phyloP scores from a whole-genome alignment of 2,329 filamentous ascomycete genomes.

The Xylaria sp. region DNA sequence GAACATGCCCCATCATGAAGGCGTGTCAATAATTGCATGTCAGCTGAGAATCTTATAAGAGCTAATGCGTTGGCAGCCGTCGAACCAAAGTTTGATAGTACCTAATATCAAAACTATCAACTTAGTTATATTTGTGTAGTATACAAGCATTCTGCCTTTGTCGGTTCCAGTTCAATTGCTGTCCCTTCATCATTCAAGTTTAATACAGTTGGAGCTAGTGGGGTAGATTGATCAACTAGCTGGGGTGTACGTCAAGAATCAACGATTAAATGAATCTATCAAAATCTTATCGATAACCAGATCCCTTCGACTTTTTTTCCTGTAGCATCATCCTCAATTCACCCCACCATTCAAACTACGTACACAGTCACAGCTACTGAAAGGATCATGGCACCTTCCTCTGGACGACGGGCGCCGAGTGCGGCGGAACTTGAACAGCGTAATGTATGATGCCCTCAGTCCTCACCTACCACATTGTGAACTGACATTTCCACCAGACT shows the following conservation, averaged over 20 bases:
- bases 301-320: constrained; percentile 41
- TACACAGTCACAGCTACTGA: constrained; percentile 9
- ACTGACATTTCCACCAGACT: constrained; percentile 63
- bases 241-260: constrained; percentile 20
- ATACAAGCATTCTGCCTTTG: not conserved
- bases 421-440: constrained; percentile 46
- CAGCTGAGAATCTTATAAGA: not conserved
- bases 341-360: constrained; percentile 42
- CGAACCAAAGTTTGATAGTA: not conserved
- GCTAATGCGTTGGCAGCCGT: not conserved
- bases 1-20: not conserved
- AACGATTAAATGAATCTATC: no score
- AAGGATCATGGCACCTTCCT: constrained; percentile 49
- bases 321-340: constrained; percentile 33
- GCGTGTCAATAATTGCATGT: no score
- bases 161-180: not conserved
- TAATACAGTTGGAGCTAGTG: constrained; percentile 30
- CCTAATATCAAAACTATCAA: not conserved
- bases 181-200: not conserved
- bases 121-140: no score
- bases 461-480: not conserved
- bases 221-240: constrained; percentile 31
- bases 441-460: constrained; percentile 40
- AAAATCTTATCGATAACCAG: constrained; percentile 41
- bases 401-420: constrained; percentile 39